Conservation (phyloP, 179 eudicot genomes). For the Actinidia arguta region DNA sequence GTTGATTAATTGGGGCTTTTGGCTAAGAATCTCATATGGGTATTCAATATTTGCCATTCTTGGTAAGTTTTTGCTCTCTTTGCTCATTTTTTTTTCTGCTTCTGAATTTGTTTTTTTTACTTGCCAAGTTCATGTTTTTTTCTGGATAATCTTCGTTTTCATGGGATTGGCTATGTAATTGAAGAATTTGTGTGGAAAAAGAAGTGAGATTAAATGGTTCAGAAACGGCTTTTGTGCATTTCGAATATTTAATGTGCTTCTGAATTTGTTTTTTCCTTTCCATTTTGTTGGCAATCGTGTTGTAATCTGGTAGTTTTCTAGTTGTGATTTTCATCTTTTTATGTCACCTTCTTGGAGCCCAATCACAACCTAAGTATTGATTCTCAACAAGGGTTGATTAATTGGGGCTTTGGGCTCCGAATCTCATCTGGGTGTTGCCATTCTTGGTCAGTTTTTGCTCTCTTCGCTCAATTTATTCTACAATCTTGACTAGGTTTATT, state of each 20-base stretch:
- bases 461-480: constrained; percentile 2
- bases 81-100: neutral
- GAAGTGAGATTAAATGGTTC: neutral
- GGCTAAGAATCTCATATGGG: constrained; percentile 24
- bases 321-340: too few relatives aligned
- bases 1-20: constrained; percentile 17
- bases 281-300: too few relatives aligned
- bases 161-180: neutral
- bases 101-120: neutral
- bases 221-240: neutral
- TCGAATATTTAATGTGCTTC: too few relatives aligned
- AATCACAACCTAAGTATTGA: too few relatives aligned
- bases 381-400: neutral
- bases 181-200: neutral
- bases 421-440: constrained; percentile 24
- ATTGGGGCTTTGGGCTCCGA: constrained; percentile 11
- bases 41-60: neutral
- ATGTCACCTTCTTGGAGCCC: too few relatives aligned
- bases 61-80: constrained; percentile 14
- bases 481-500: constrained; percentile 7
- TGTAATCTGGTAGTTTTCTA: too few relatives aligned
- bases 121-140: too few relatives aligned
- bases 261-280: too few relatives aligned
- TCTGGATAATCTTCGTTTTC: neutral
- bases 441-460: constrained; percentile 18